These are phyloP conservation scores for Chlorella sp. DNA, from an alignment of 139 green algal species.

Conservation along the genomic window DNA sequence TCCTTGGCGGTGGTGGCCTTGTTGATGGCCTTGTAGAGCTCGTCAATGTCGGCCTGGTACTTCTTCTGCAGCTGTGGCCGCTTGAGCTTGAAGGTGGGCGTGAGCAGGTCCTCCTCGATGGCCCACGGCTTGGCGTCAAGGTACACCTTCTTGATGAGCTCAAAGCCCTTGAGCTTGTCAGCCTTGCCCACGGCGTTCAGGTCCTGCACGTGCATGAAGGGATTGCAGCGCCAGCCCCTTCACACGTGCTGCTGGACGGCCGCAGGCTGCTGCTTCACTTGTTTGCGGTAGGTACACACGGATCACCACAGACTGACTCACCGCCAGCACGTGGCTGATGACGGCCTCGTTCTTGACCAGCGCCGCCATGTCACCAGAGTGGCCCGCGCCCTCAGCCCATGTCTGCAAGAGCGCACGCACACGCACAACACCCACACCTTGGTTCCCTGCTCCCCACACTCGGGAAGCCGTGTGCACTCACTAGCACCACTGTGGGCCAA, in stretches of 20 bases:
- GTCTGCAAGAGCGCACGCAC: constrained; percentile 4
- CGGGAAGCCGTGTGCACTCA: not conserved
- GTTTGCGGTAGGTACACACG: no score
- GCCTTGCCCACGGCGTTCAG: constrained; percentile 67
- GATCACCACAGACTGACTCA: no score
- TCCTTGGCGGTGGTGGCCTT: no score
- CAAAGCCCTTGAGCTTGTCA: constrained; percentile 84
- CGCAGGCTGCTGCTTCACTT: no score
- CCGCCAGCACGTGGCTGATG: constrained; percentile 17
- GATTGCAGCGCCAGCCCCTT: no score
- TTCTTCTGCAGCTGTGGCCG: constrained; percentile 25
- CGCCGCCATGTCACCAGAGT: constrained; percentile 28
- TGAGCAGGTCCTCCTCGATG: constrained; percentile 77
- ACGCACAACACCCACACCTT: not conserved
- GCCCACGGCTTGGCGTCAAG: constrained; percentile 38
- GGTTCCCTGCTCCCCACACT: not conserved
- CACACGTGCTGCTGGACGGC: no score
- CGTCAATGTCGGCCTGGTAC: constrained; percentile 31
- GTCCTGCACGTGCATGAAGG: constrained; percentile 16
- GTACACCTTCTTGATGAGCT: constrained; percentile 65
- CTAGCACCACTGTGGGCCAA: not conserved
- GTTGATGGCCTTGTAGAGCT: constrained; percentile 19
- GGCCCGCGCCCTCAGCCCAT: constrained; percentile 53
- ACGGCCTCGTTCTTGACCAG: constrained; percentile 29
- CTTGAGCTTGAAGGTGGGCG: constrained; percentile 90